phyloP scores from a whole-genome alignment of 2,329 filamentous ascomycete species.

The Dryadomyces quercus-mongolicae region DNA sequence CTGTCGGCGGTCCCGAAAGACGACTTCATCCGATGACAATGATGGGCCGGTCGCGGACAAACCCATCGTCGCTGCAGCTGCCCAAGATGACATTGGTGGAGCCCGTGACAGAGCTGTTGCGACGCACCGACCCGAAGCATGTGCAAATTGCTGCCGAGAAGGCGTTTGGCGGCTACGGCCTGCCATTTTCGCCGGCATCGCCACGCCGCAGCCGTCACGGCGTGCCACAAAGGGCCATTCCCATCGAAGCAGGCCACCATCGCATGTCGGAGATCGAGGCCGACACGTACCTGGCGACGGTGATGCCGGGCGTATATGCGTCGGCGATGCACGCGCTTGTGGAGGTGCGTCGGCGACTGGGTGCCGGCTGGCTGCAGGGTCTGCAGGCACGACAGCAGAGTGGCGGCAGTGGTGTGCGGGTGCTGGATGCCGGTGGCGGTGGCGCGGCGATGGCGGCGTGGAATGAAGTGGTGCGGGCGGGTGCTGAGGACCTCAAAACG shows the following conservation, averaged over 20 bases:
- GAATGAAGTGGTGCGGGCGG: constrained; percentile 58
- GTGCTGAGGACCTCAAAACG: constrained; percentile 40
- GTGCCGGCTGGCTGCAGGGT: constrained; percentile 55
- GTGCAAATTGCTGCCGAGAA: constrained; percentile 58
- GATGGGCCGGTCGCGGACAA: constrained; percentile 62
- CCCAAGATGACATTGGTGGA: constrained; percentile 57
- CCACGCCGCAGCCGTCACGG: constrained; percentile 33
- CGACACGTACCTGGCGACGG: constrained; percentile 57
- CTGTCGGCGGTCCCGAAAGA: neutral
- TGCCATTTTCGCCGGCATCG: constrained; percentile 68
- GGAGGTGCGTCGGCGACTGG: constrained; percentile 62
- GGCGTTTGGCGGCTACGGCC: constrained; percentile 61
- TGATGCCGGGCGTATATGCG: constrained; percentile 61
- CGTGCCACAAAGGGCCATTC: constrained; percentile 51
- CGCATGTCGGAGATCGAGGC: constrained; percentile 65
- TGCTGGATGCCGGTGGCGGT: constrained; percentile 64
- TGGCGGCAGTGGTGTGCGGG: constrained; percentile 43
- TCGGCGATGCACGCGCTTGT: constrained; percentile 55
- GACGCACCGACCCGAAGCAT: constrained; percentile 59
- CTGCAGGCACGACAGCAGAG: constrained; percentile 40
- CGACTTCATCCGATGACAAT: constrained; percentile 60
- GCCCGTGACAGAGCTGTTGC: constrained; percentile 59
- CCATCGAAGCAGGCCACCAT: constrained; percentile 49
- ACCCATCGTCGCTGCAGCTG: constrained; percentile 61
- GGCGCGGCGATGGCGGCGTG: constrained; percentile 65